Base-by-base conservation (phyloP, 441 rosid genomes). In the Hura crepitans region DNA sequence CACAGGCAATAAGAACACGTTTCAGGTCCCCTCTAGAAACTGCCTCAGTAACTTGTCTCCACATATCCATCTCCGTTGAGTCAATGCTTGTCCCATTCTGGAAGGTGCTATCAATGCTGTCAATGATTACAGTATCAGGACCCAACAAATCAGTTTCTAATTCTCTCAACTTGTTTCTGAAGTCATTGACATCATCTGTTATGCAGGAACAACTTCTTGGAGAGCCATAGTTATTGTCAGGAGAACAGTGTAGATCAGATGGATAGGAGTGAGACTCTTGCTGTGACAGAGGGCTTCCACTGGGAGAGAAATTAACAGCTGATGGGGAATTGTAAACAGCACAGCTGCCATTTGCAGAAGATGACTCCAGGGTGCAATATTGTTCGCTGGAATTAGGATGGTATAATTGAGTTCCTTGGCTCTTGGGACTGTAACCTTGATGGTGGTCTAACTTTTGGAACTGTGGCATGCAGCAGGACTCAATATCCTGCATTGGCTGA, bases 141-240 rank as follows among this genome's bases (percentile, higher is more conserved):
- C 92, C 98, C 70, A 93, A 75, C 96, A 93, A 89, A 57, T 72
- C 93, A 14, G 82, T 85, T 75, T 93, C 97, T 25, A 93, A 66
- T 68, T 93, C 97, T 70, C 80, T 86, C 77, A 93, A 77, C 89
- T 90, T 93, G 78, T 82, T 82, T 82, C 58, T 80, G 12, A 86
- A 78, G 62, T 89, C 87, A 66, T 76, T 84, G 27, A 75, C 85
- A 61, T 89, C 93, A 42, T 90, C 88, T 1, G 96, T 90, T 63
- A 86, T 77, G 76, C 92, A 93, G 28, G 96, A 93, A 23, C 90
- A 83, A 60, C 89, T 83, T 43, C 76, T 12, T 45, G 89, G 85
- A 65, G 88, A 85, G 74, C 88, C 83, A 58, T 77, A 62, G 45
- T 74, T 56, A 79, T 78, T 74, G 62, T 85, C 92, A 14, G 89